Evolutionary conservation across 345 rosid species (phyloP), one percentile per base, ranked within the genome.

Genomic region (Hypericum androsaemum): DNA sequence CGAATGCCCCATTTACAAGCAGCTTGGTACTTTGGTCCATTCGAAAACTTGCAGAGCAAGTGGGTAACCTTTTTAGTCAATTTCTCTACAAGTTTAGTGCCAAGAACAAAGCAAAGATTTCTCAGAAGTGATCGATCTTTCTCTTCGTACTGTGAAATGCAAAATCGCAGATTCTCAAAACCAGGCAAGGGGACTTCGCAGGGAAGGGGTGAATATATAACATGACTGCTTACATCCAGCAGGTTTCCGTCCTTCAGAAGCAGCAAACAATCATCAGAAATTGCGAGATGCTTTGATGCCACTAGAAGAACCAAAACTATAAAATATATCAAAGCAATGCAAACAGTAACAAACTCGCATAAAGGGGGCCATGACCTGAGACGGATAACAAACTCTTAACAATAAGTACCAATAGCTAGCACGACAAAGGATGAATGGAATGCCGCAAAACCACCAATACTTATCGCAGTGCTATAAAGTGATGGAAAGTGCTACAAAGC

Each of bases 191-290:
- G 96, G 71, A 69, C 70, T 67, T 51, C 78, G 74, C 96, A 88
- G 56, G 80, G 78, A 64, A 92, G 88, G 52, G 96, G 96, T 22
- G 98, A 81, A 79, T 80, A 92, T 69, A 92, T 80, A 62, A 88
- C 70, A 63, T 88, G 97, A 67, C 86, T 61, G 37, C 71, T 75
- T 70, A 83, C 83, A 61, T 86, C 88, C 70, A 75, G 80, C 81
- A 92, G 74, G 71, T 72, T 66, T 65, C 85, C 89, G 70, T 58
- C 94, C 97, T 92, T 64, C 74, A 76, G 66, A 57, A 74, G 66
- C 59, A 73, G 54, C 41, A 16, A 22, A 52, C 41, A 54, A 40
- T 37, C 58, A 50, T 62, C 52, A 70, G 61, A 46, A 65, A 39
- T 32, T 44, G 42, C 37, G 39, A 54, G 36, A 46, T 13, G 50